phyloP scores from a whole-genome alignment of 139 green algal species.

The Monoraphidium neglectum region DNA sequence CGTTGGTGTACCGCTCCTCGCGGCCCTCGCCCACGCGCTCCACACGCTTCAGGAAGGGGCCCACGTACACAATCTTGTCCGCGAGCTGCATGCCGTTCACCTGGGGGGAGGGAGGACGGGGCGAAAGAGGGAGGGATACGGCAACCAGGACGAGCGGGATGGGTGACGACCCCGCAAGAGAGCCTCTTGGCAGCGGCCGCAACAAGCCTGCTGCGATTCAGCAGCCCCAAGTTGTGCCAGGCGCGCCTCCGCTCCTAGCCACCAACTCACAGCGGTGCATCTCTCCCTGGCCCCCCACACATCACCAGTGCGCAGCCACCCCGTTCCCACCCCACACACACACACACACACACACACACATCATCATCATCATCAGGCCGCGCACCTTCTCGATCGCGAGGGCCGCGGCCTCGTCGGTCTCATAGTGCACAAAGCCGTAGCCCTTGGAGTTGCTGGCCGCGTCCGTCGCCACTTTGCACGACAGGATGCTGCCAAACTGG shows the following conservation, averaged over 20 bases:
- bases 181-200: too few species aligned
- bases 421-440: conserved; percentile 97
- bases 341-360: too few species aligned
- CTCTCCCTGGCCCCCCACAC: too few species aligned
- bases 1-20: conserved; percentile 85
- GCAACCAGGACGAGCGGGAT: too few species aligned
- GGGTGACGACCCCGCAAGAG: too few species aligned
- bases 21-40: conserved; percentile 61
- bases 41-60: conserved; percentile 78
- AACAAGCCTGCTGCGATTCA: too few species aligned
- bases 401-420: conserved; percentile 77
- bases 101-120: conserved; percentile 2
- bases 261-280: too few species aligned
- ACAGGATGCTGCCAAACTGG: conserved; percentile 90
- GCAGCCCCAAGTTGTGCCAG: too few species aligned
- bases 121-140: not conserved
- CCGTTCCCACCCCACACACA: too few species aligned
- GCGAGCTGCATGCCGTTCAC: conserved; percentile 66
- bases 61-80: conserved; percentile 81
- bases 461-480: conserved; percentile 71
- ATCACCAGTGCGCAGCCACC: not conserved
- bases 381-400: conserved; percentile 82
- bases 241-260: too few species aligned
- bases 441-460: conserved; percentile 71
- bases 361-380: too few species aligned